Base-by-base conservation (phyloP, 139 green algal genomes). In the Auxenochlorella pyrenoidosa region DNA sequence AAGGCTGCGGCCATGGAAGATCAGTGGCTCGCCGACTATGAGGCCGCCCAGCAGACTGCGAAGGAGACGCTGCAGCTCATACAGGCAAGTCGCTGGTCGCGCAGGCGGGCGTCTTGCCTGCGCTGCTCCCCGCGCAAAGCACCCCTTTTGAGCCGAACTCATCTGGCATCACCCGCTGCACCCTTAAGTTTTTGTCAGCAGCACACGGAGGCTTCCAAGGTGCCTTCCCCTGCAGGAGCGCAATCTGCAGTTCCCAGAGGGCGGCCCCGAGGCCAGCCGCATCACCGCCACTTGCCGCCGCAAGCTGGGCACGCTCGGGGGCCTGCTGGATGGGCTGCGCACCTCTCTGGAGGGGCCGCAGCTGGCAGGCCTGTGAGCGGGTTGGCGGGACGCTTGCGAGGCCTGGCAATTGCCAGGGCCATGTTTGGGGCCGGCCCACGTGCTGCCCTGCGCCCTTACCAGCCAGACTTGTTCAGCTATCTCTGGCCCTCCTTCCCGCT, bases 291-390 rank as follows among this genome's bases (percentile, higher is more conserved):
- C 89, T 16, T 95, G 93, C 1, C 89, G 96, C n/a, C 90, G 94
- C 28, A 98, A 97, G 82, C 93, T 98, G 41, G 95, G 94, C 43
- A 95, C 92, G 0, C 84, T 98, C 30, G 93, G 93, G 28, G 93
- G 94, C 13, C 51, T 82, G 5, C 41, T 97, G 41, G 94, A 98
- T 40, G 88, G 34, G 73, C 89, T 98, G 40, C 59, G 91, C n/a
- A 86, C 88, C 44, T 84, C 82, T 68, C 90, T 98, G 65, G 94
- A 97, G 59, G 85, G 84, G 19, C 75, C 86, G 12, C 89, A 94
- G 10, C 93, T 86, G 32, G 59, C 66, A 0, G n/a, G 85, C 0
- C 77, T 97, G 95, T 97, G 87, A 93, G 95, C 82, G 40, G 28
- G 3, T 51, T 15, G 40, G n/a, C 75, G 16, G 68, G 28, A 28